phyloP scores from a whole-genome alignment of 2,329 filamentous ascomycete genomes.

The Cylindrodendrum hubeiense region DNA sequence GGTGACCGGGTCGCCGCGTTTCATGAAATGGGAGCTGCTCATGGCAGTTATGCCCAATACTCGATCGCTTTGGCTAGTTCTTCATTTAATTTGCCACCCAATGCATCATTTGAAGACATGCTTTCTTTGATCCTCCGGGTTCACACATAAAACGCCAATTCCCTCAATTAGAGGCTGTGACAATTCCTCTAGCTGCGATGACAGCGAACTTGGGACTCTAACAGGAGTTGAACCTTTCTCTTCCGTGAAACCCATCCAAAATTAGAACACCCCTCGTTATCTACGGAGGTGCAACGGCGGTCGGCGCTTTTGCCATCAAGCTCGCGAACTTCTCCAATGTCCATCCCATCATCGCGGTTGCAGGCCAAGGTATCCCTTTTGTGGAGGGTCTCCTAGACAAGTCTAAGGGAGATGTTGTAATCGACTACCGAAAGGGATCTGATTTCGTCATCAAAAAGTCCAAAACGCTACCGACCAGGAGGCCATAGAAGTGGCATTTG shows the following conservation, averaged over 20 bases:
- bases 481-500: too few species aligned
- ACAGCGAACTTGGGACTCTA: neutral
- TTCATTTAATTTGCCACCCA: neutral
- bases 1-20: slow-evolving; percentile 1
- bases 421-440: slow-evolving; percentile 16
- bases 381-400: neutral
- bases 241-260: neutral
- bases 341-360: slow-evolving; percentile 3
- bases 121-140: neutral
- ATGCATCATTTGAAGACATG: neutral
- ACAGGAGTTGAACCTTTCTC: neutral
- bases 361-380: neutral
- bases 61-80: neutral
- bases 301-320: slow-evolving; percentile 3
- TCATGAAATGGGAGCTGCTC: neutral
- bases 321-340: slow-evolving; percentile 4
- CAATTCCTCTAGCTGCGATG: slow-evolving; percentile 5
- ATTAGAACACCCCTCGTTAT: neutral
- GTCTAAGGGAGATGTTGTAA: neutral
- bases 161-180: neutral
- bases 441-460: neutral
- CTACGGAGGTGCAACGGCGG: slow-evolving; percentile 1
- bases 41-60: neutral
- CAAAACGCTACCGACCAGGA: too few species aligned
- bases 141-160: neutral